Base-by-base conservation (phyloP, 345 rosid genomes). In the Gossypium raimondii region DNA sequence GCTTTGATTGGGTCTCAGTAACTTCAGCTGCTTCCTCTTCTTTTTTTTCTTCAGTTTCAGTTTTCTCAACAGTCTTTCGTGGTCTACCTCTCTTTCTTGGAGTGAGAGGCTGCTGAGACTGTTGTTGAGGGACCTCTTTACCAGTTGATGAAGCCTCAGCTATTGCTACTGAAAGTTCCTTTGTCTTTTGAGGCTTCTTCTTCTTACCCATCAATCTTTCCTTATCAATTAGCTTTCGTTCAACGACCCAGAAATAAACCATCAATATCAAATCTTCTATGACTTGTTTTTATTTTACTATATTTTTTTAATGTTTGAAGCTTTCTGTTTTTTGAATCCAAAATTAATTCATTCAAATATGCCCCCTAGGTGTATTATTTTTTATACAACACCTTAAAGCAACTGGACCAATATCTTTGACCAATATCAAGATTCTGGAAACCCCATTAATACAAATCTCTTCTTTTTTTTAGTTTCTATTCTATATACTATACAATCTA, bases 11-110 rank as follows among this genome's bases (percentile, higher is more conserved):
- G 34, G 17, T 77, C 61, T 72, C 81, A 1, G 0, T 11, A 48
- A 4, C 82, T 71, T 47, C 73, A 66, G 70, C 83, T 73, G 60
- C 83, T 48, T 61, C 66, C 14, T 57, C 77, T 76, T 80, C 84
- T n/a, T 58, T 58, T 4, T 27, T 78, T 57, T 86, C 87, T 73
- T 81, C 85, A 73, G 27, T 75, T 68, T 50, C 72, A 24, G 58
- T 48, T 68, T 72, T 78, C n/a, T 77, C 86, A 29, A 77, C 77
- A 9, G 84, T 77, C 89, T 93, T 93, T 71, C 96, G 78, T n/a
- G 98, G 98, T 66, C 98, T 85, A 9, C 97, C 98, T 87, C 98
- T 87, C 80, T 88, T 82, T 70, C 94, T 85, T 6, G 89, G 82
- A 71, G 89, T 80, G 73, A 70, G 86, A 17, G 73, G 79, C 75